Conservation (phyloP, 2,329 filamentous ascomycete genomes). For the Pseudogymnoascus sp. region DNA sequence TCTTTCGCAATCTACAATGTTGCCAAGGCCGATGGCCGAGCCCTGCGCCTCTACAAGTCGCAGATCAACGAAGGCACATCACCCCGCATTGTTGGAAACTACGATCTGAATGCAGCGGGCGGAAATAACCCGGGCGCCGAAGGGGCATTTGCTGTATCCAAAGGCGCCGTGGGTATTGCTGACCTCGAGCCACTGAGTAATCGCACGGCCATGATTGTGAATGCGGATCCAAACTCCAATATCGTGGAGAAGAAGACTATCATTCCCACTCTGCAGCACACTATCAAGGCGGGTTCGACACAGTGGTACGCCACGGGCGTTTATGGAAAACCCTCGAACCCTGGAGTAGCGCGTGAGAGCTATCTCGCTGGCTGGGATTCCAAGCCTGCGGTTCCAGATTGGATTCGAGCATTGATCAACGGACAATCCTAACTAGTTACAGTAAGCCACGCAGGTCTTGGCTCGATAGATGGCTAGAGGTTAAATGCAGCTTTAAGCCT, state of each 20-base stretch:
- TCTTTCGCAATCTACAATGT: conserved; percentile 61
- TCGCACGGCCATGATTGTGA: conserved; percentile 53
- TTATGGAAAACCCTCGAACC: conserved; percentile 57
- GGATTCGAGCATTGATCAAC: conserved; percentile 48
- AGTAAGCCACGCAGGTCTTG: background rate
- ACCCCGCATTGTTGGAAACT: conserved; percentile 52
- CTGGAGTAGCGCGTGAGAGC: conserved; percentile 40
- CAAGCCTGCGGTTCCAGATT: conserved; percentile 49
- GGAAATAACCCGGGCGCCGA: conserved; percentile 42
- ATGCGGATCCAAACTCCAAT: conserved; percentile 74
- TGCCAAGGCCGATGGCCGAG: conserved; percentile 39
- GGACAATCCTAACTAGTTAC: background rate
- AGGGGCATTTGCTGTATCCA: conserved; percentile 49
- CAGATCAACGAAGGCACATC: conserved; percentile 45
- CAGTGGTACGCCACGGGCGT: conserved; percentile 64
- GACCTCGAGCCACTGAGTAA: conserved; percentile 34
- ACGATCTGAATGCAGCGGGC: conserved; percentile 47
- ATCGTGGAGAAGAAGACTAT: conserved; percentile 63
- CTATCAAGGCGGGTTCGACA: conserved; percentile 47
- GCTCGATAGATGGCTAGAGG: background rate
- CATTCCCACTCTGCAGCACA: conserved; percentile 60
- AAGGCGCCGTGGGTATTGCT: conserved; percentile 49
- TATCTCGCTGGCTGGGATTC: conserved; percentile 56
- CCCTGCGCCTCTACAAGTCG: conserved; percentile 40
- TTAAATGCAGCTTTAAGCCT: conserved; percentile 2